Evolutionary conservation across 202 grass and related monocot genomes (phyloP), one percentile per base, ranked within the genome.

Genomic region (Elaeis oleifera): DNA sequence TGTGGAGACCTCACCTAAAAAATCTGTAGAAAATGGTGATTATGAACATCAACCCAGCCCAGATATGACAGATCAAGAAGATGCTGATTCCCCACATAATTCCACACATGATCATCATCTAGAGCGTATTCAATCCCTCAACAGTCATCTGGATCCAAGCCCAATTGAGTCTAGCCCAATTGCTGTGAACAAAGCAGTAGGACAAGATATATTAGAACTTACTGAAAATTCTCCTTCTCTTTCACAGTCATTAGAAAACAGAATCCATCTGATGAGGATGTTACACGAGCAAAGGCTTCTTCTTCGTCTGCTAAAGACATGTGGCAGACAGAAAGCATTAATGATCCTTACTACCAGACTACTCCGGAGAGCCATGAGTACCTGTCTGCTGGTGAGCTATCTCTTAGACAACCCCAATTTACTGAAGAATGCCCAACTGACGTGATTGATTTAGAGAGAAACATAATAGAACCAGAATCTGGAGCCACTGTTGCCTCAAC

Each of bases 391-490:
- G 57, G 44, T 63, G 62, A 71, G 18, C 23, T 78, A 3, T 72
- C 80, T 48, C 54, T 78, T 71, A 31, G n/a, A 29, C 66, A 71
- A 61, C 53, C 70, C 24, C 69, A 64, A 68, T 49, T 79, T 36
- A 71, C 50, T 44, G 69, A 63, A 52, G 75, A 56, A 26, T 61
- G 71, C 14, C 53, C 57, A 48, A 32, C 53, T 50, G 67, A 74
- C 64, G 51, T 77, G 52, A 71, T 75, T 68, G 73, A 75, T 56
- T 24, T 59, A 23, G 63, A 78, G 59, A 79, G 68, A 67, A 61
- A 24, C 9, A 50, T 79, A 64, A 64, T 56, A 51, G 56, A 17
- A 48, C 67, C 78, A 25, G 66, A 72, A 19, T 21, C 57, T 64
- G 71, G 58, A 23, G 49, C 60, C 23, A 5, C 71, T 49, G 24